Base-by-base conservation (phyloP, 495 filamentous ascomycete species). In the Aspergillus campestris region DNA sequence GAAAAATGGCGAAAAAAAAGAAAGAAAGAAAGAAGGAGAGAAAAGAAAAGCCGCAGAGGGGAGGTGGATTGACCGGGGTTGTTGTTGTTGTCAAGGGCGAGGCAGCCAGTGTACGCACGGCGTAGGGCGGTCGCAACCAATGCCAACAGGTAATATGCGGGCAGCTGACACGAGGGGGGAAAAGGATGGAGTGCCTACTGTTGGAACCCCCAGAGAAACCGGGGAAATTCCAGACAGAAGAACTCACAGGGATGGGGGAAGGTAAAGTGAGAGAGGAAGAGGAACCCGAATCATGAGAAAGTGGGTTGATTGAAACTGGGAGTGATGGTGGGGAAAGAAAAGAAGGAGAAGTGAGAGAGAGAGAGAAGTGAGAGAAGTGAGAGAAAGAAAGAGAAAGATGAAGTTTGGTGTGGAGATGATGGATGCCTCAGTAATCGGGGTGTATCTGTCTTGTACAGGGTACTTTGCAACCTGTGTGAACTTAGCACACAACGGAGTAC, bases 181-280 rank as follows among this genome's bases (percentile, higher is more conserved):
- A 31, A 44, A 42, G 18, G 31, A 31, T 11, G 38, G 36, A 52
- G 49, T 42, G 38, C 15, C 40, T 34, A 49, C 51, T 53, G 51
- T 44, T 46, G 51, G 51, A 53, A 43, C 18, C 31, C 51, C 46
- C 51, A 34, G 27, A 32, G 31, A 27, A 36, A 44, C 45, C 32
- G 42, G 51, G 51, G 18, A 24, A 49, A 40, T 8, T 43, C 46
- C 51, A 38, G 28, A 38, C 51, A 53, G 51, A 46, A 48, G 37
- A 34, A 39, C 41, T 24, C 50, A 42, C 31, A 36, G 4, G 18
- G 18, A 24, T 4, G 18, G 34, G 18, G 42, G 7, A 13, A 39
- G 24, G 12, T 34, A 29, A 31, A 42, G 13, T 32, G 30, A n/a
- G n/a, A n/a, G n/a, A n/a, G n/a, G n/a, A 15, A 32, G 27, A 1